Evolutionary conservation across 176 grass and related monocot genomes (phyloP).

Genomic region (Poa pratensis): DNA sequence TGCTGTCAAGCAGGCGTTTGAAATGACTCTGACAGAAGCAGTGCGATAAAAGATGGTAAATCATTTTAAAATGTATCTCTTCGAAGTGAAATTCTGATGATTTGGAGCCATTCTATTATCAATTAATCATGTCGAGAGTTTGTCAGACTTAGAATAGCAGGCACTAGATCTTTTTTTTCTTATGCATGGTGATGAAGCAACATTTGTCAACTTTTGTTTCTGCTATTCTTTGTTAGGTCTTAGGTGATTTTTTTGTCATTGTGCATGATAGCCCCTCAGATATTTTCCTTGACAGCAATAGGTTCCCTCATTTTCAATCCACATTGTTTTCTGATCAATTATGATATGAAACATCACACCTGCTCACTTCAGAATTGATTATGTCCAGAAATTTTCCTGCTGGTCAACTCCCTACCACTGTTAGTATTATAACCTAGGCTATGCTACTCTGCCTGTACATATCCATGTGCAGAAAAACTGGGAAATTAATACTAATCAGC

Average conservation of each 20-base stretch:
- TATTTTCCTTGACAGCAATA: slow-evolving; percentile 14
- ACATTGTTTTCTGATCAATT: slow-evolving; percentile 14
- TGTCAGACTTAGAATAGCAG: slow-evolving; percentile 11
- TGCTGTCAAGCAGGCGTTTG: neutral
- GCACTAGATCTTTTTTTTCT: neutral
- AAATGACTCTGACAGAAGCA: neutral
- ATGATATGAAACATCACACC: neutral
- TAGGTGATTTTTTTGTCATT: slow-evolving; percentile 15
- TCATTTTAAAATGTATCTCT: neutral
- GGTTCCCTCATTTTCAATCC: neutral
- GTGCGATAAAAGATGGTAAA: neutral
- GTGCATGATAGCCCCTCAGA: slow-evolving; percentile 22
- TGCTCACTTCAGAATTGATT: slow-evolving; percentile 24
- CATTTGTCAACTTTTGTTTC: slow-evolving; percentile 28
- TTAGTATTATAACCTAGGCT: neutral
- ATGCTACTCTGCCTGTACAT: neutral
- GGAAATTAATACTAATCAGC: neutral
- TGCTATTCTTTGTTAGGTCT: neutral
- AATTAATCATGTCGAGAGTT: neutral
- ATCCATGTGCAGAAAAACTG: neutral
- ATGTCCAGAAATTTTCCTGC: neutral
- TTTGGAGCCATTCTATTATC: neutral
- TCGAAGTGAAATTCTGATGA: neutral
- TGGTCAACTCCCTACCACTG: neutral
- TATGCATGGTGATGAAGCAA: neutral